Conservation (phyloP, 2,329 filamentous ascomycete species). For the Exophiala mesophila region DNA sequence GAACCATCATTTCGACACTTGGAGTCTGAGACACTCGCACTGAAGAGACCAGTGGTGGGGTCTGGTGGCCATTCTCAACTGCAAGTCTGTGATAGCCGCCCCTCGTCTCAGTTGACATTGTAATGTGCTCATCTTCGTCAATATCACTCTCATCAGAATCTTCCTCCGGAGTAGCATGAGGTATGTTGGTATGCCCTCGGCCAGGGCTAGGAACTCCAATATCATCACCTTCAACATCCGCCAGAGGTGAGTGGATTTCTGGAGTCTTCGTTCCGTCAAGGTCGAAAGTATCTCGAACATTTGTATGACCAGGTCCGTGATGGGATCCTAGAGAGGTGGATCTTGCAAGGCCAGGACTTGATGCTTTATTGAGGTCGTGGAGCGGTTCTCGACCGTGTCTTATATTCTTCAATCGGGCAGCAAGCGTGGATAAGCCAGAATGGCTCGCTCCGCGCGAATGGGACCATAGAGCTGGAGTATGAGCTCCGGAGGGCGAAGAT, state of each 20-base stretch:
- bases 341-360: slow-evolving; percentile 32
- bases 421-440: slow-evolving; percentile 31
- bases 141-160: slow-evolving; percentile 15
- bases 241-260: slow-evolving; percentile 20
- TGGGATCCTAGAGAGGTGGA: slow-evolving; percentile 38
- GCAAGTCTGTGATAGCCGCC: slow-evolving; percentile 14
- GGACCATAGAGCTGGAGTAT: slow-evolving; percentile 31
- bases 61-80: slow-evolving; percentile 11
- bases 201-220: slow-evolving; percentile 26
- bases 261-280: slow-evolving; percentile 20
- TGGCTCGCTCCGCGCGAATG: slow-evolving; percentile 32
- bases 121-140: slow-evolving; percentile 15
- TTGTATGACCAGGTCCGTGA: slow-evolving; percentile 36
- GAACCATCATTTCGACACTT: slow-evolving; percentile 8
- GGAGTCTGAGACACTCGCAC: slow-evolving; percentile 23
- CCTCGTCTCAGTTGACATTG: slow-evolving; percentile 12
- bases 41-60: slow-evolving; percentile 18
- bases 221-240: slow-evolving; percentile 30
- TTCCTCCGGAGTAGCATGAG: slow-evolving; percentile 33
- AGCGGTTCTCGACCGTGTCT: slow-evolving; percentile 37
- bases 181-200: slow-evolving; percentile 30
- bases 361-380: slow-evolving; percentile 28
- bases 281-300: slow-evolving; percentile 29
- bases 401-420: slow-evolving; percentile 36
- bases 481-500: slow-evolving; percentile 29